These are phyloP conservation scores for Handroanthus guayacan DNA, from an alignment of 257 asterid species.

Conservation along the genomic window DNA sequence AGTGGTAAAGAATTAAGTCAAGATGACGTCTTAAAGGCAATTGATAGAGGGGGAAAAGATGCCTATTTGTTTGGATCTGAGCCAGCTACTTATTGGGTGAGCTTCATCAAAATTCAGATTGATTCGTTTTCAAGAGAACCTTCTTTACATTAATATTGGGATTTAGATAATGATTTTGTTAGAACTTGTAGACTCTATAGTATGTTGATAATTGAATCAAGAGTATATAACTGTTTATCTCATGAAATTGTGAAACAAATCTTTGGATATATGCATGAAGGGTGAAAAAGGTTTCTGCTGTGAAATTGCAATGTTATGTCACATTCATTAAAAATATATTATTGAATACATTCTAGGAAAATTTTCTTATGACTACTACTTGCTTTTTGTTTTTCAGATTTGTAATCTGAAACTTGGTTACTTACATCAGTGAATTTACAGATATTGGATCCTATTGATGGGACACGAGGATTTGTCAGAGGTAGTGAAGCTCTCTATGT, in stretches of 20 bases:
- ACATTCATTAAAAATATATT: not conserved
- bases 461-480: constrained; percentile 94
- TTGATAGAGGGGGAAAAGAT: constrained; percentile 93
- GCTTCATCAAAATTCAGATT: constrained; percentile 35
- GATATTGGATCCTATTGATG: constrained; percentile 98
- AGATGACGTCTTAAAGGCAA: constrained; percentile 73
- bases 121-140: constrained; percentile 6
- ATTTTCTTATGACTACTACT: not conserved
- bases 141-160: not conserved
- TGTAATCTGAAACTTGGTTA: constrained; percentile 22
- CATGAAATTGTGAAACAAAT: not conserved
- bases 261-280: not conserved
- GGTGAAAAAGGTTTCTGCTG: constrained; percentile 16
- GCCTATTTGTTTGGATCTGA: constrained; percentile 66
- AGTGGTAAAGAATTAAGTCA: constrained; percentile 51
- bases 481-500: constrained; percentile 91
- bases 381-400: not conserved
- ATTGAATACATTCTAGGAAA: not conserved
- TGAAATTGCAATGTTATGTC: not conserved
- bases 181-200: constrained; percentile 23
- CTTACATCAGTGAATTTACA: constrained; percentile 45
- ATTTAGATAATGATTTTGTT: not conserved
- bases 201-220: no score
- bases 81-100: constrained; percentile 94
- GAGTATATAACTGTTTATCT: not conserved